Conservation (phyloP, 495 filamentous ascomycete genomes). For the Letharia lupina region DNA sequence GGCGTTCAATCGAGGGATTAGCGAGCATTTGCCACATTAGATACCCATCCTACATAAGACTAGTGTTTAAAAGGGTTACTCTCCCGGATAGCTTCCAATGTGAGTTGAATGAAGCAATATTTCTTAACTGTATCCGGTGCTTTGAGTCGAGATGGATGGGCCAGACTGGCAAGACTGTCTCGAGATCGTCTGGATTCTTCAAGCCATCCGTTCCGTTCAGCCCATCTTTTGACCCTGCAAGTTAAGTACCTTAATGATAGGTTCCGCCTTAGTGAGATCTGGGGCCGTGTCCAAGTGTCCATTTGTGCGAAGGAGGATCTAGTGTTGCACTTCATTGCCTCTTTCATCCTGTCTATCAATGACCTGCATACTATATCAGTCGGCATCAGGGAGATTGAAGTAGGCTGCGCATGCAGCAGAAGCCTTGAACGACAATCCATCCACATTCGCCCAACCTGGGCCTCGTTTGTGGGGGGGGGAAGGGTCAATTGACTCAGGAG, state of each 20-base stretch:
- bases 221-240: not conserved
- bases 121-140: too few species aligned
- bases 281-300: slow-evolving; percentile 6
- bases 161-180: not conserved
- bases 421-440: not conserved
- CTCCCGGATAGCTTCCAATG: not conserved
- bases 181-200: not conserved
- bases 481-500: too few species aligned
- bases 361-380: not conserved
- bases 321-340: not conserved
- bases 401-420: not conserved
- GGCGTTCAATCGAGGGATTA: not conserved
- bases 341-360: too few species aligned
- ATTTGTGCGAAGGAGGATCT: slow-evolving; percentile 7
- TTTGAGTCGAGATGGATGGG: not conserved
- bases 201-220: not conserved
- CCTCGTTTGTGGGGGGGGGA: not conserved
- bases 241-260: not conserved
- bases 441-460: not conserved
- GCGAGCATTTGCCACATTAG: not conserved
- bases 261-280: slow-evolving; percentile 7
- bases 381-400: too few species aligned
- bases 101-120: not conserved
- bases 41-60: not conserved
- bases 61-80: not conserved